These are phyloP conservation scores for Sonneratia caseolaris DNA, from an alignment of 345 rosid genomes.

Conservation along the genomic window DNA sequence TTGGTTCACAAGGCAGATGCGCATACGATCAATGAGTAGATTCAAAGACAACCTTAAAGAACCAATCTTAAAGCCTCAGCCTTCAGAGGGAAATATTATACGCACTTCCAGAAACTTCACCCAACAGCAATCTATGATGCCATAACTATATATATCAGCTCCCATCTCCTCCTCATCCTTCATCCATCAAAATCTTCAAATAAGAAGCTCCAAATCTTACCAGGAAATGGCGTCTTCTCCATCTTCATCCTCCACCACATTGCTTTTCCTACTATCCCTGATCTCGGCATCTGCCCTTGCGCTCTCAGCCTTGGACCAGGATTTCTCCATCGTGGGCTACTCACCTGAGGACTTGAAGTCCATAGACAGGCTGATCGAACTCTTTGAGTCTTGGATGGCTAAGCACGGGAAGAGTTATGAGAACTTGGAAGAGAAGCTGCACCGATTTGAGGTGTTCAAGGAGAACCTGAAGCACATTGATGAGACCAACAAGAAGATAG, in stretches of 20 bases:
- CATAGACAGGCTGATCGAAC: slow-evolving; percentile 42
- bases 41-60: slow-evolving; percentile 25
- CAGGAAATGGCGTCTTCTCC: slow-evolving; percentile 27
- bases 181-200: slow-evolving; percentile 3
- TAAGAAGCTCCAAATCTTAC: background rate
- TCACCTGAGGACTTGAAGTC: slow-evolving; percentile 51
- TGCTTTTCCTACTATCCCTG: slow-evolving; percentile 18
- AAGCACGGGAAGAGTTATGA: slow-evolving; percentile 53
- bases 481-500: slow-evolving; percentile 48
- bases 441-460: slow-evolving; percentile 57
- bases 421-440: slow-evolving; percentile 51
- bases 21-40: slow-evolving; percentile 18
- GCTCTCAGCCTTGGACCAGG: slow-evolving; percentile 35
- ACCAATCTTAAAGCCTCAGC: slow-evolving; percentile 41
- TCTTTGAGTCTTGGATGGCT: slow-evolving; percentile 67
- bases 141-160: slow-evolving; percentile 19
- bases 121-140: slow-evolving; percentile 36
- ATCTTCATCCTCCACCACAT: background rate
- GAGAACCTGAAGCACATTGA: slow-evolving; percentile 75
- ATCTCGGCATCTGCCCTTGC: slow-evolving; percentile 25
- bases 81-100: slow-evolving; percentile 1
- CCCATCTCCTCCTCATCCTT: slow-evolving; percentile 13
- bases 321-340: slow-evolving; percentile 73
- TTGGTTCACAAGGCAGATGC: slow-evolving; percentile 2
- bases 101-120: slow-evolving; percentile 32